Conservation (phyloP, 2,329 filamentous ascomycete species). For the Aspergillus hiratsukae region DNA sequence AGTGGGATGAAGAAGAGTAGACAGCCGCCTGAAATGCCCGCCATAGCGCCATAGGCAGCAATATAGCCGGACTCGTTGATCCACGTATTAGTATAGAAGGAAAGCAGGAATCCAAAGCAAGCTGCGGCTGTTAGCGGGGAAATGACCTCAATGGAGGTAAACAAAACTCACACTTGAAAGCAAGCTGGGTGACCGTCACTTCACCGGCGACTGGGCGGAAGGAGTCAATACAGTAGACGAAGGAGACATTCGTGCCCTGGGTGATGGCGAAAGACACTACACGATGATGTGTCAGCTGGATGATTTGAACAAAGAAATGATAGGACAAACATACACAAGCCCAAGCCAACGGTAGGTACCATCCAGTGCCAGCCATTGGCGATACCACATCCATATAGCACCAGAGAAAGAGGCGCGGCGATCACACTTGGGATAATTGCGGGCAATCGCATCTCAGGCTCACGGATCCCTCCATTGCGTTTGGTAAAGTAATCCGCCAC, state of each 20-base stretch:
- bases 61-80: conserved; percentile 47
- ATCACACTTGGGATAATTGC: background rate
- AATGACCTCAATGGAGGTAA: background rate
- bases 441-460: conserved; percentile 34
- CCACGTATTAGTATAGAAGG: conserved; percentile 60
- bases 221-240: conserved; percentile 56
- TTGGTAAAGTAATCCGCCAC: conserved; percentile 28
- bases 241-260: conserved; percentile 52
- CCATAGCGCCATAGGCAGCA: conserved; percentile 54
- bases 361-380: conserved; percentile 34
- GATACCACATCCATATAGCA: conserved; percentile 2
- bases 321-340: conserved; percentile 7
- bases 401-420: background rate
- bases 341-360: conserved; percentile 52
- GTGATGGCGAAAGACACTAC: conserved; percentile 46
- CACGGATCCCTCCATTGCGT: conserved; percentile 26
- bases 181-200: conserved; percentile 50
- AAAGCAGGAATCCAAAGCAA: conserved; percentile 55
- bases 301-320: background rate
- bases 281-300: background rate
- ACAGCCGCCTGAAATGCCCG: conserved; percentile 45
- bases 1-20: conserved; percentile 47
- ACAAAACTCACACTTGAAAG: conserved; percentile 44
- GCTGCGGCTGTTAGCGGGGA: conserved; percentile 14
- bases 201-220: conserved; percentile 57